Percentiles rank a stretch among this genome's conserved stretches.
phyloP scores from a whole-genome alignment of 768 basidiomycete species.

The Lentinula guzmanii region DNA sequence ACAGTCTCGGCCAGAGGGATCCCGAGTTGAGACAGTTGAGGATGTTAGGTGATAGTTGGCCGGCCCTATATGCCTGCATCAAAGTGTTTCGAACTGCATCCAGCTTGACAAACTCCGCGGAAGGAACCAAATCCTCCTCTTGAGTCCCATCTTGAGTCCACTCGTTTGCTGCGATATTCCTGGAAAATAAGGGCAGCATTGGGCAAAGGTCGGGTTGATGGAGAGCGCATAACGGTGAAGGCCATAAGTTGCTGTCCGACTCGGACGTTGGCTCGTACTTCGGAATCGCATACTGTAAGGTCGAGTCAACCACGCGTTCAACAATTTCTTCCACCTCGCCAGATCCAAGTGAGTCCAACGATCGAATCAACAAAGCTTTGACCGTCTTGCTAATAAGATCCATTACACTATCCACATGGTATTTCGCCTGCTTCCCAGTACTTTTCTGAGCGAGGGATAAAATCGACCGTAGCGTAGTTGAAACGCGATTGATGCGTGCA shows the following conservation, averaged over 20 bases:
- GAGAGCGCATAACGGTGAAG: constrained; percentile 53
- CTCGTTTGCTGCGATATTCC: not conserved
- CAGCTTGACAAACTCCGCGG: constrained; percentile 16
- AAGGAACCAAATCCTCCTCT: not conserved
- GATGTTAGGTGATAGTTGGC: constrained; percentile 48
- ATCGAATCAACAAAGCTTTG: constrained; percentile 46
- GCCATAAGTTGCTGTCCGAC: constrained; percentile 41
- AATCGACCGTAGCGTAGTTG: constrained; percentile 48
- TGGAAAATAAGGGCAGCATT: not conserved
- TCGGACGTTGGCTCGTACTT: constrained; percentile 39
- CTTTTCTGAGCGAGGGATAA: constrained; percentile 38
- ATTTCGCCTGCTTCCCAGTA: constrained; percentile 31
- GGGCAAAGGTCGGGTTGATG: constrained; percentile 50
- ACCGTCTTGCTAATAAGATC: constrained; percentile 71
- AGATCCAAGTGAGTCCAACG: constrained; percentile 40
- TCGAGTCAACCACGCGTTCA: constrained; percentile 66
- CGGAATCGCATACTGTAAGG: constrained; percentile 74
- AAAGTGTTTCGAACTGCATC: constrained; percentile 45
- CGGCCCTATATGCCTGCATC: constrained; percentile 57
- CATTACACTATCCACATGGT: constrained; percentile 64
- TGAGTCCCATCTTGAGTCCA: not conserved
- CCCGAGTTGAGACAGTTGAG: constrained; percentile 57
- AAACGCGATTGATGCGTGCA: constrained; percentile 65
- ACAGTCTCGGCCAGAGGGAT: constrained; percentile 67
- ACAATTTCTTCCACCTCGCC: constrained; percentile 63